phyloP scores from a whole-genome alignment of 345 rosid genomes.

The Eucalyptus erythrocorys region DNA sequence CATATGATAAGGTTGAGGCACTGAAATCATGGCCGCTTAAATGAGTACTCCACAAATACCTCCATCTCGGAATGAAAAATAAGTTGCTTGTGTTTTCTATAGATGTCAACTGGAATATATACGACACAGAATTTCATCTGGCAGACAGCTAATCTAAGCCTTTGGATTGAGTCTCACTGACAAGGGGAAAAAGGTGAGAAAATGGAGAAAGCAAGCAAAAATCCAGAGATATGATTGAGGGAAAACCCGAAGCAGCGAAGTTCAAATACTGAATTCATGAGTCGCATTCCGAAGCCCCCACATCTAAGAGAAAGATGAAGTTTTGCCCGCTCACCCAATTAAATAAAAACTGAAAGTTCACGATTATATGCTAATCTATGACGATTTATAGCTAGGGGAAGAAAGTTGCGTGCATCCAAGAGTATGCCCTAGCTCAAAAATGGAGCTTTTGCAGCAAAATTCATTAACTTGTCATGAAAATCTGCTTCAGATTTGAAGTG shows the following conservation, averaged over 20 bases:
- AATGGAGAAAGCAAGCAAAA: not conserved
- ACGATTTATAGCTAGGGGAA: no score
- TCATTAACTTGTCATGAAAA: no score
- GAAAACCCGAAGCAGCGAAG: not conserved
- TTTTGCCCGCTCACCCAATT: not conserved
- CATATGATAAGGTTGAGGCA: not conserved
- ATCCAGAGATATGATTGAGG: not conserved
- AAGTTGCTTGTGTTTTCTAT: not conserved
- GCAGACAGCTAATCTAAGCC: not conserved
- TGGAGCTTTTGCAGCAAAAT: no score
- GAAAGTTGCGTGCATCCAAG: no score
- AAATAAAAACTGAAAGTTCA: no score
- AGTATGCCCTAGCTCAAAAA: no score
- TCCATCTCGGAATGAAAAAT: not conserved
- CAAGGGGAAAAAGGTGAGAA: not conserved
- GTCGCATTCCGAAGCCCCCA: not conserved
- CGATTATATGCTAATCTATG: no score
- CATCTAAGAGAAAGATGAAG: not conserved
- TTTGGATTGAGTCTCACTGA: not conserved
- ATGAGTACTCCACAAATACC: not conserved
- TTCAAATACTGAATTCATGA: not conserved
- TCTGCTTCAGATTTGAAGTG: no score
- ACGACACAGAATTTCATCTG: not conserved
- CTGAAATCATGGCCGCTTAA: not conserved
- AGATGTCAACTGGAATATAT: not conserved